Percentiles rank a stretch among this genome's conserved stretches.
phyloP scores from a whole-genome alignment of 345 rosid species.

The Ceriops decandra region DNA sequence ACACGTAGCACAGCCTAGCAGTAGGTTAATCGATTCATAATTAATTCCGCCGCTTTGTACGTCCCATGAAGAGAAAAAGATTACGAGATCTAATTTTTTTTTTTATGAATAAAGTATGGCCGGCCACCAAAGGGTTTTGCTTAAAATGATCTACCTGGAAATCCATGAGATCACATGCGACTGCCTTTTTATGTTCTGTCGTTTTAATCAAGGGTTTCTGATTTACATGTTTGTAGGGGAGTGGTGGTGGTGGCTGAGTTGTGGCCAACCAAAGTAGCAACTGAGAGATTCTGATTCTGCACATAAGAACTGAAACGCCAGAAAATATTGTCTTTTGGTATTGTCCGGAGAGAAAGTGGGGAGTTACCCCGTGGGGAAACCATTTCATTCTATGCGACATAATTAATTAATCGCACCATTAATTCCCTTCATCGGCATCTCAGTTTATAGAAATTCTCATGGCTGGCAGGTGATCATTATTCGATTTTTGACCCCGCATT shows the following conservation, averaged over 20 bases:
- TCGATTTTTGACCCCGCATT: neutral
- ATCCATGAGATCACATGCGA: slow-evolving; percentile 15
- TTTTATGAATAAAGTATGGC: slow-evolving; percentile 1
- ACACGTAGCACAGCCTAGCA: too few species aligned
- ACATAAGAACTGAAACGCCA: neutral
- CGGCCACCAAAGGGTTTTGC: neutral
- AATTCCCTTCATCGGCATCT: too few species aligned
- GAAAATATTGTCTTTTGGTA: slow-evolving; percentile 11
- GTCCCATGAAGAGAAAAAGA: too few species aligned
- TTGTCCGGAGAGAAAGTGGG: neutral
- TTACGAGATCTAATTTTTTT: neutral
- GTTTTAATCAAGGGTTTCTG: neutral
- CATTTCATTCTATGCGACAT: neutral
- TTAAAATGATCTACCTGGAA: slow-evolving; percentile 1
- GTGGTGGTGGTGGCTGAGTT: neutral
- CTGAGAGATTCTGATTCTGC: slow-evolving; percentile 27
- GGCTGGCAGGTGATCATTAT: too few species aligned
- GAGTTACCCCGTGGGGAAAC: neutral
- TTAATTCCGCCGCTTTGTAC: too few species aligned
- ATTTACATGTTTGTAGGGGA: neutral
- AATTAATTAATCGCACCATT: too few species aligned
- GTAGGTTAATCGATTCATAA: neutral
- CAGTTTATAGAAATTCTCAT: too few species aligned
- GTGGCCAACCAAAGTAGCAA: slow-evolving; percentile 6
- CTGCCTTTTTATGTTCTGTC: neutral